A percentile compares a stretch with the other conserved stretches of the same genome.
Evolutionary conservation across 2,329 filamentous ascomycete genomes (phyloP).

Genomic region (Cercospora nicotianae): DNA sequence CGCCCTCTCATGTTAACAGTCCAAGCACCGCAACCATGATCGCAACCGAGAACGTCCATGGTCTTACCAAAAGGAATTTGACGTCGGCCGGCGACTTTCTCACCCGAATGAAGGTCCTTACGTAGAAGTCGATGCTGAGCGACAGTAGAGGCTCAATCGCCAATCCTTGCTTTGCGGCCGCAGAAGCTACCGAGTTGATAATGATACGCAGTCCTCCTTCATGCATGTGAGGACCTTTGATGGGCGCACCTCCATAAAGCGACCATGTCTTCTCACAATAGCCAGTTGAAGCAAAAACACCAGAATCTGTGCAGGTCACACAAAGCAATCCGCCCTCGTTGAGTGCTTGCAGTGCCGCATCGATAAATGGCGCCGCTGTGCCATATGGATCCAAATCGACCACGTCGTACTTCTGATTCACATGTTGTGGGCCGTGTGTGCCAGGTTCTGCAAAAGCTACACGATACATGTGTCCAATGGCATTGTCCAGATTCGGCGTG

Average conservation of each 20-base stretch:
- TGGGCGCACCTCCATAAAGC: constrained; percentile 85
- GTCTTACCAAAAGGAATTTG: constrained; percentile 90
- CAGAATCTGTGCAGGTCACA: constrained; percentile 94
- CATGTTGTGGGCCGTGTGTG: constrained; percentile 41
- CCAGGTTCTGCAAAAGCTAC: constrained; percentile 37
- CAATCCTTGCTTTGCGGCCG: constrained; percentile 81
- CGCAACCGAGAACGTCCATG: constrained; percentile 91
- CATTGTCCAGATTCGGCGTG: constrained; percentile 74
- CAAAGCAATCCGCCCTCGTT: constrained; percentile 88
- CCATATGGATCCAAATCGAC: constrained; percentile 97
- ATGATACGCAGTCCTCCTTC: constrained; percentile 87
- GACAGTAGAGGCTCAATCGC: constrained; percentile 88
- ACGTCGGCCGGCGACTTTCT: constrained; percentile 78
- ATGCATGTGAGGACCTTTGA: constrained; percentile 83
- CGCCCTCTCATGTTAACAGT: constrained; percentile 74
- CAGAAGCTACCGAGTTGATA: constrained; percentile 74
- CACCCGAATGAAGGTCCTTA: constrained; percentile 82
- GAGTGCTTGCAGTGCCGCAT: constrained; percentile 83
- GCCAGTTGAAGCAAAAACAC: constrained; percentile 89
- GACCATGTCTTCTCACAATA: constrained; percentile 94
- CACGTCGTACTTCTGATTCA: constrained; percentile 70
- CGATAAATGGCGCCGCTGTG: constrained; percentile 87
- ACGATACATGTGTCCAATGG: constrained; percentile 87
- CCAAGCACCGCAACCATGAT: constrained; percentile 89
- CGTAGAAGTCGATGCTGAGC: constrained; percentile 94